These are phyloP conservation scores for Dichomitus squalens DNA, from an alignment of 1,284 basidiomycete genomes.

Conservation along the genomic window DNA sequence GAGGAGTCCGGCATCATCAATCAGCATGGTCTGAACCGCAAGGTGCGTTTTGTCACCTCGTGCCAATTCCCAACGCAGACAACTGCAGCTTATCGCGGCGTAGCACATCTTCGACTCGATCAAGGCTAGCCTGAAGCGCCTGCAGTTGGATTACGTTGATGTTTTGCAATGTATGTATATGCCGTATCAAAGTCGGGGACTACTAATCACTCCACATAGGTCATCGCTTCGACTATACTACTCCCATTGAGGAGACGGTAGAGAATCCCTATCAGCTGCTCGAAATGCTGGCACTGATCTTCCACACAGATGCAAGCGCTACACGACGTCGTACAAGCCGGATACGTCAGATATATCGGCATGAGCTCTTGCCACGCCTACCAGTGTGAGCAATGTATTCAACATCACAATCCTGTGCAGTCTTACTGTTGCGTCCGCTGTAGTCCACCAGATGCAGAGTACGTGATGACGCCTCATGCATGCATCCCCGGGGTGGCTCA, in stretches of 20 bases:
- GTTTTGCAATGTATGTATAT: slow-evolving; percentile 29
- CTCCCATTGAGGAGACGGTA: slow-evolving; percentile 40
- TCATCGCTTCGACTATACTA: slow-evolving; percentile 48
- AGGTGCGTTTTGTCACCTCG: slow-evolving; percentile 18
- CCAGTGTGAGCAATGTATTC: slow-evolving; percentile 29
- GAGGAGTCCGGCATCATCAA: slow-evolving; percentile 34
- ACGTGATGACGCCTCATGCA: neutral
- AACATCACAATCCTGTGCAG: neutral
- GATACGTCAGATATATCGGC: slow-evolving; percentile 68
- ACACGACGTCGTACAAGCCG: slow-evolving; percentile 66
- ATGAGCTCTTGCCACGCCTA: slow-evolving; percentile 35
- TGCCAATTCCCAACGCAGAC: neutral
- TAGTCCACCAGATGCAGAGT: slow-evolving; percentile 49
- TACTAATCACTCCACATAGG: slow-evolving; percentile 3
- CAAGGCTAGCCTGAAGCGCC: slow-evolving; percentile 62
- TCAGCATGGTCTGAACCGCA: slow-evolving; percentile 37
- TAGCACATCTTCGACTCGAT: slow-evolving; percentile 77
- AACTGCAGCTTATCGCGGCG: neutral
- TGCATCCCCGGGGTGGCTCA: neutral
- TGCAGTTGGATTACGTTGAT: slow-evolving; percentile 74
- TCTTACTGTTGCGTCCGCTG: no score
- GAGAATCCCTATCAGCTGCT: no score
- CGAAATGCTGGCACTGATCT: neutral
- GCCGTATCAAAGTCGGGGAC: neutral
- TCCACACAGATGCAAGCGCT: slow-evolving; percentile 55